Evolutionary conservation across 1,139 yeast species (phyloP), one percentile per base, ranked within the genome.

Genomic region (Zygosaccharomyces sapae): DNA sequence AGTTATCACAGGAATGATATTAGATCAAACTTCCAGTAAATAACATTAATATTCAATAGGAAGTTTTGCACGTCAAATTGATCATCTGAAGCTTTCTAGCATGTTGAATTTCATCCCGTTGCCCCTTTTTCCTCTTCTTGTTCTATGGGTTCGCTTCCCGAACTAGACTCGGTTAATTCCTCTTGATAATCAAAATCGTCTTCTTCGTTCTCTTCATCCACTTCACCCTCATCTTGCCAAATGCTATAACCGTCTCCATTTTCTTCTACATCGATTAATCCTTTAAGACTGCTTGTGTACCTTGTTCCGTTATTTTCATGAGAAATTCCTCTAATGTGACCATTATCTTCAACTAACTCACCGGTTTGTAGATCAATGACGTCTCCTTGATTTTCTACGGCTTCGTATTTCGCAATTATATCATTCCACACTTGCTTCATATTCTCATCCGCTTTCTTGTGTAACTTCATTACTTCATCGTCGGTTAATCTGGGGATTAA

Each of bases 351-450:
- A 2, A 79, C 62, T 4, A 84, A 75, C 44, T 73, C 70, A 1
- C 89, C 88, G 0, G 86, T 78, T 3, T 62, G 59, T 25, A 84
- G 59, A 58, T 84, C 86, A n/a, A 84, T 69, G 27, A 81, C 74
- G 60, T 84, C 90, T 43, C 86, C 83, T 51, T 79, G 81, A 53
- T 75, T 79, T 43, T 73, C 75, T n/a, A 76, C 65, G 2, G 64
- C 56, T 25, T 81, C 75, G 58, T 82, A 82, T 58, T 75, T 77
- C 4, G 71, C 63, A 8, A 83, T 71, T 35, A 83, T 81, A 8
- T 70, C 69, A 20, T 73, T 70, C 88, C 89, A 83, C 1, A 58
- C 65, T 4, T 50, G 52, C 43, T 57, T 62, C 67, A 66, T 63
- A 37, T 51, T 72, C 67, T 50, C 63, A 49, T 56, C 69, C 47